These are phyloP conservation scores for Colletotrichum liriopes DNA, from an alignment of 2,329 filamentous ascomycete species.

Conservation along the genomic window DNA sequence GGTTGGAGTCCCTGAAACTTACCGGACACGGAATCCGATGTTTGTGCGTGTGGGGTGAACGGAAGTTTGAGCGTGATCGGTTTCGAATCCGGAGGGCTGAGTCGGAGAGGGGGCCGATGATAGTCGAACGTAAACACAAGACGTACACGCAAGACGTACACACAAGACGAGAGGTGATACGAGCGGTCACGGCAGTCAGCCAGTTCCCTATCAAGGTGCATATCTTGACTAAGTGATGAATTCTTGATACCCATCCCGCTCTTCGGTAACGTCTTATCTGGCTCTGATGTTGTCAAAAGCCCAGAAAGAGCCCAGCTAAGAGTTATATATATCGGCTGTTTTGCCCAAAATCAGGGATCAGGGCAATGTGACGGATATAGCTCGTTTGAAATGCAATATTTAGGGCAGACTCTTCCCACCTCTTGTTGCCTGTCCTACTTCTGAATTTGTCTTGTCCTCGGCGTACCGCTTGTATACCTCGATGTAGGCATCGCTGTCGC, in stretches of 20 bases:
- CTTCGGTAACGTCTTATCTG: background rate
- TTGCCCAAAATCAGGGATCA: background rate
- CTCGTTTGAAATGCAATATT: background rate
- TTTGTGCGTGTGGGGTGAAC: slow-evolving; percentile 15
- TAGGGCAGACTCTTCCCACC: slow-evolving; percentile 75
- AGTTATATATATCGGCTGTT: background rate
- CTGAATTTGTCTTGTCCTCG: slow-evolving; percentile 74
- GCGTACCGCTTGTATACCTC: slow-evolving; percentile 79
- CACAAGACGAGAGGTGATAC: background rate
- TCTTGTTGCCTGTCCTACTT: slow-evolving; percentile 75
- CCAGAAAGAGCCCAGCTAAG: background rate
- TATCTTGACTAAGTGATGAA: background rate
- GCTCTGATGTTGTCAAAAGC: background rate
- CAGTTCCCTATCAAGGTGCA: background rate
- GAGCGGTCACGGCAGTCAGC: background rate
- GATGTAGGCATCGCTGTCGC: slow-evolving; percentile 77
- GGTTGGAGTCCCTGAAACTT: slow-evolving; percentile 11
- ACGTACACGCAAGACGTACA: background rate
- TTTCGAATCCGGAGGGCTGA: slow-evolving; percentile 28
- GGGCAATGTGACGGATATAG: background rate
- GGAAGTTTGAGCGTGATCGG: slow-evolving; percentile 21
- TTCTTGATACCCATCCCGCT: background rate
- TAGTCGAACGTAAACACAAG: background rate
- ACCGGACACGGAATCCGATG: slow-evolving; percentile 27
- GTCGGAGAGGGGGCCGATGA: slow-evolving; percentile 23